A percentile compares a stretch with the other conserved stretches of the same genome.
Evolutionary conservation across 2,329 filamentous ascomycete species (phyloP).

Genomic region (Colletotrichum sp.): DNA sequence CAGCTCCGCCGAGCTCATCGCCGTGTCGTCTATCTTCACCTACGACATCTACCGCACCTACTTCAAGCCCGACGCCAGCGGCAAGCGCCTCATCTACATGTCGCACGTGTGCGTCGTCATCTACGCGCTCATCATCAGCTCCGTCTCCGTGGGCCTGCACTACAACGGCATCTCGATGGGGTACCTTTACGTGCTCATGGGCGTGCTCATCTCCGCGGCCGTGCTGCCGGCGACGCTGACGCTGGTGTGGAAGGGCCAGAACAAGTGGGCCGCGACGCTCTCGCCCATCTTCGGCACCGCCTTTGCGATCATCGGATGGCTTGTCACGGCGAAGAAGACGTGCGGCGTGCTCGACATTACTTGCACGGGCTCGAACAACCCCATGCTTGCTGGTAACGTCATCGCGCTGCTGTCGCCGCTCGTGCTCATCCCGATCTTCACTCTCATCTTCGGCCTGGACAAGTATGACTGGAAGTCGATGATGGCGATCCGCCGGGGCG

Average conservation of each 20-base stretch:
- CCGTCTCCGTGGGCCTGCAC: constrained; percentile 75
- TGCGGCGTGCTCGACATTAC: constrained; percentile 72
- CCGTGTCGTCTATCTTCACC: constrained; percentile 83
- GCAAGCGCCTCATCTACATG: constrained; percentile 79
- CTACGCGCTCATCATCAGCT: constrained; percentile 79
- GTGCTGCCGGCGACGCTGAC: constrained; percentile 84
- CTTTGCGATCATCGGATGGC: constrained; percentile 74
- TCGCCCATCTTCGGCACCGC: constrained; percentile 70
- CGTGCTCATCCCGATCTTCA: constrained; percentile 77
- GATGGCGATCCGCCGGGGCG: constrained; percentile 76
- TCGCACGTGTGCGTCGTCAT: constrained; percentile 72
- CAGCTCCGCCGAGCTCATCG: constrained; percentile 79
- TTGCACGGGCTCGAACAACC: constrained; percentile 81
- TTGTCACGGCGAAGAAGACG: constrained; percentile 73
- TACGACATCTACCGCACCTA: constrained; percentile 91
- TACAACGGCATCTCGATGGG: constrained; percentile 84
- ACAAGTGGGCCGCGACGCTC: constrained; percentile 70
- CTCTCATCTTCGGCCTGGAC: constrained; percentile 60
- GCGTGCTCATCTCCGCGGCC: constrained; percentile 84
- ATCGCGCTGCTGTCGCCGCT: constrained; percentile 79
- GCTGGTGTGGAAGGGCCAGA: constrained; percentile 81
- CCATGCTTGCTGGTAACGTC: constrained; percentile 89
- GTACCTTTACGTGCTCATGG: constrained; percentile 89
- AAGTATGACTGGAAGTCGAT: constrained; percentile 89
- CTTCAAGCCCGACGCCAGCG: constrained; percentile 77